These are phyloP conservation scores for Serendipita sp. DNA, from an alignment of 768 basidiomycete genomes.

Conservation along the genomic window DNA sequence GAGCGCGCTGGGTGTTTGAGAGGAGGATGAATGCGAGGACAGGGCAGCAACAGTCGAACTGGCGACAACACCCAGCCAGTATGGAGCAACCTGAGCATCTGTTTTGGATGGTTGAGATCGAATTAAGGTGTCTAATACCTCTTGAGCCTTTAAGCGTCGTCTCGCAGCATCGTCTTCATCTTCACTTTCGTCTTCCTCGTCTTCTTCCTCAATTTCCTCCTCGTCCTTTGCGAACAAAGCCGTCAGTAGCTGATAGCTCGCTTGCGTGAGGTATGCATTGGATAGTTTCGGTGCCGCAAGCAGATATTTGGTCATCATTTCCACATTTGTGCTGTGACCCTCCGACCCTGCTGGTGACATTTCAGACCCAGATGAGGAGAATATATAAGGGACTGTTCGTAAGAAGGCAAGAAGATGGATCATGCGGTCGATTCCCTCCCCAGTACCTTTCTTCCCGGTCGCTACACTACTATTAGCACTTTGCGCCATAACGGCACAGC, in stretches of 20 bases:
- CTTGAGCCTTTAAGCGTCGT: constrained; percentile 12
- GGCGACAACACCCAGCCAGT: constrained; percentile 68
- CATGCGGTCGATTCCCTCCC: constrained; percentile 45
- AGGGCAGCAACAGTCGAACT: constrained; percentile 48
- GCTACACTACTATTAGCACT: constrained; percentile 45
- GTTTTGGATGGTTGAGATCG: constrained; percentile 51
- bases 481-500: constrained; percentile 47
- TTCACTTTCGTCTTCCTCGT: constrained; percentile 27
- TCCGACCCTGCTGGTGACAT: neutral
- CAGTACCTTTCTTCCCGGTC: constrained; percentile 31
- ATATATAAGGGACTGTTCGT: constrained; percentile 35
- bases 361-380: neutral
- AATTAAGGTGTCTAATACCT: constrained; percentile 48
- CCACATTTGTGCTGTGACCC: neutral
- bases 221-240: constrained; percentile 49
- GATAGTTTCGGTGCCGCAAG: constrained; percentile 73
- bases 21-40: constrained; percentile 30
- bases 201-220: constrained; percentile 21
- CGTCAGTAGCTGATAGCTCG: constrained; percentile 72
- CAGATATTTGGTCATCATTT: constrained; percentile 53
- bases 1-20: constrained; percentile 36
- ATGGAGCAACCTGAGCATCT: constrained; percentile 49
- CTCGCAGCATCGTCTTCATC: neutral
- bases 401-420: constrained; percentile 56
- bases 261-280: constrained; percentile 77